phyloP scores from a whole-genome alignment of 768 basidiomycete genomes.

The Baorangia bicolor region DNA sequence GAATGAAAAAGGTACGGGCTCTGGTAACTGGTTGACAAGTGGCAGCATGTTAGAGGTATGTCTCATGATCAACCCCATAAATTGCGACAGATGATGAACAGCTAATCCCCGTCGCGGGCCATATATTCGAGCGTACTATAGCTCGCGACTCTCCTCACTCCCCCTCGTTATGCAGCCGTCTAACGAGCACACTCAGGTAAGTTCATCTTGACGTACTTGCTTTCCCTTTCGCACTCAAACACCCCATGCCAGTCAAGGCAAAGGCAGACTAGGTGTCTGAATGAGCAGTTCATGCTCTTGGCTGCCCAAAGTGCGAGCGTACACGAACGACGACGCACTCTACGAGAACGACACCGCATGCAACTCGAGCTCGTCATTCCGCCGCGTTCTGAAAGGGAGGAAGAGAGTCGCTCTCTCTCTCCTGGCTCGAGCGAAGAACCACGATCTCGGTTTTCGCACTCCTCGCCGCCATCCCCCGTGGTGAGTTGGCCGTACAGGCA shows the following conservation, averaged over 20 bases:
- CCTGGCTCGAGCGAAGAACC: constrained; percentile 16
- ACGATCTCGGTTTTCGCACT: constrained; percentile 23
- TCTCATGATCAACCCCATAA: too few relatives aligned
- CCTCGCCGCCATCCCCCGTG: constrained; percentile 10
- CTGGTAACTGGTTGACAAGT: too few relatives aligned
- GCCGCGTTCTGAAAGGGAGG: not conserved
- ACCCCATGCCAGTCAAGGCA: not conserved
- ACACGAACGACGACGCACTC: constrained; percentile 16
- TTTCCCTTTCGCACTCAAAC: not conserved
- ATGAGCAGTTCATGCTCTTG: constrained; percentile 16
- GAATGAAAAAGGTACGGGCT: too few relatives aligned
- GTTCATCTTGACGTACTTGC: not conserved
- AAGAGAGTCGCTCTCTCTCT: not conserved
- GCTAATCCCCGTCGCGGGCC: not conserved
- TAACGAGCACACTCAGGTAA: constrained; percentile 5
- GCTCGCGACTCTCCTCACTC: not conserved
- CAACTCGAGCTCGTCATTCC: constrained; percentile 7
- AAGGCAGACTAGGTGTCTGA: not conserved
- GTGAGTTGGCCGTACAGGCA: constrained; percentile 6
- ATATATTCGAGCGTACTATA: not conserved
- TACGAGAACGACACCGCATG: constrained; percentile 11
- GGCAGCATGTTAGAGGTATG: too few relatives aligned
- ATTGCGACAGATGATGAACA: too few relatives aligned
- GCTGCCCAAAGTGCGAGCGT: constrained; percentile 18
- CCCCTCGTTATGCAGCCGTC: constrained; percentile 3